Conservation (phyloP, 352 stramenopile genomes). For the Phytophthora boehmeriae region DNA sequence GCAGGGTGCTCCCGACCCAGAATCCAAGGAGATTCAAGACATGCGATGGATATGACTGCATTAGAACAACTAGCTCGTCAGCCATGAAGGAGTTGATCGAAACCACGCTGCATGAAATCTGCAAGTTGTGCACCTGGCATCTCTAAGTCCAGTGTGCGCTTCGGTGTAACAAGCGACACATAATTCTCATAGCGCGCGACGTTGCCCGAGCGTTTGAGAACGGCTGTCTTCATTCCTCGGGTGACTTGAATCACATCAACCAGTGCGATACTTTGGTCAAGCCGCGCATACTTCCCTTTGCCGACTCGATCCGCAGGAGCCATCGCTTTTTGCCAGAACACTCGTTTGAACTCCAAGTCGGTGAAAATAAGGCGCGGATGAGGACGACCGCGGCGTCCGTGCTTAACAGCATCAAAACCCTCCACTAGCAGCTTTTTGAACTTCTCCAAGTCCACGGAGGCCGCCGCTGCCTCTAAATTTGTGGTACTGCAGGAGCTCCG, state of each 20-base stretch:
- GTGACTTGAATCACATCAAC: constrained; percentile 71
- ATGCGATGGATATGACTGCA: too few relatives aligned
- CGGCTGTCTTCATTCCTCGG: constrained; percentile 79
- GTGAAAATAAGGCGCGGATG: constrained; percentile 73
- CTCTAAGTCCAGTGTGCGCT: constrained; percentile 75
- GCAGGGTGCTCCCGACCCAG: too few relatives aligned
- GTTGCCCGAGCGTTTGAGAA: constrained; percentile 78
- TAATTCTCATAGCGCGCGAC: constrained; percentile 74
- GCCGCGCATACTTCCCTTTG: constrained; percentile 63
- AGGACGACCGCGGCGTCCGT: constrained; percentile 66
- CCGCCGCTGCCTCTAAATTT: constrained; percentile 28
- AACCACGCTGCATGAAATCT: constrained; percentile 60
- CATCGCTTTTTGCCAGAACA: constrained; percentile 83
- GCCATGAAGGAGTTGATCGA: constrained; percentile 55
- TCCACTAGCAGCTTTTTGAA: constrained; percentile 74
- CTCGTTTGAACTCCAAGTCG: constrained; percentile 76
- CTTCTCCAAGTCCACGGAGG: constrained; percentile 49
- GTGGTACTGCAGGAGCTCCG: constrained; percentile 26
- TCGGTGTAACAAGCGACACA: constrained; percentile 71
- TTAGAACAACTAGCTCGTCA: not conserved
- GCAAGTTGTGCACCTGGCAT: constrained; percentile 55
- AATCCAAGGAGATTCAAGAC: too few relatives aligned
- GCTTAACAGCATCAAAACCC: constrained; percentile 78
- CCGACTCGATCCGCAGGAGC: constrained; percentile 41
- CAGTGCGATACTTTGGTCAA: constrained; percentile 76